Base-by-base conservation (phyloP, 2,329 filamentous ascomycete species). In the Colletotrichum neosansevieriae region DNA sequence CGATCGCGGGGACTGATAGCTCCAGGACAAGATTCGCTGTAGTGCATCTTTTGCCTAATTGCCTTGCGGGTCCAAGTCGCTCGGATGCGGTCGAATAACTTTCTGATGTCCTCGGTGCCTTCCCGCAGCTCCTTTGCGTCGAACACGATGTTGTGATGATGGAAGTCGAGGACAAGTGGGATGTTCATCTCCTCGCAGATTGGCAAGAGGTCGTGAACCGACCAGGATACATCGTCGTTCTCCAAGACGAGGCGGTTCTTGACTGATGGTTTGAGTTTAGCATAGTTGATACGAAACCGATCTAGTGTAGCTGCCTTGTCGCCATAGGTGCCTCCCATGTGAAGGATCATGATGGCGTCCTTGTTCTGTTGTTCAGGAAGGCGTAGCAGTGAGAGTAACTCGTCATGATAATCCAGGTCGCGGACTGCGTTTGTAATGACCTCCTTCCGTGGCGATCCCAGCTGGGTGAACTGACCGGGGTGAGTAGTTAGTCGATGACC, bases 21-120 rank as follows among this genome's bases (percentile, higher is more conserved):
- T n/a, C 88, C 84, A 0, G 91, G 84, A 9, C 88, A 89, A 0
- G 90, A 91, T 76, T 98, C 95, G 29, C 92, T 97, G 79, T 98
- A 98, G 75, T 98, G 95, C 94, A 98, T 97, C 80, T 98, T 98
- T 74, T 96, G 95, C 2, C 85, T 94, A 71, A 97, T 98, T 1
- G 85, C 82, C 77, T 98, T 98, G 34, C 88, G 86, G 1, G 86
- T 88, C 95, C 95, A 98, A 0, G 94, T 98, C 3, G 90, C 89
- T 49, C 87, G 85, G 74, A 98, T 98, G 4, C 91, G 89, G 0
- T 91, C 89, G 70, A 88, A 96, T 0, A 97, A 81, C 0, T 77
- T 74, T 56, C 92, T 89, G 71, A 98, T 94, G 73, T 97, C 94
- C 19, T 88, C 84, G 0, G 94, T 97, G 1, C 94, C 94, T 79